A percentile compares a stretch with the other conserved stretches of the same genome.
phyloP scores from a whole-genome alignment of 1,284 basidiomycete genomes.

The Ceratobasidium sp. region DNA sequence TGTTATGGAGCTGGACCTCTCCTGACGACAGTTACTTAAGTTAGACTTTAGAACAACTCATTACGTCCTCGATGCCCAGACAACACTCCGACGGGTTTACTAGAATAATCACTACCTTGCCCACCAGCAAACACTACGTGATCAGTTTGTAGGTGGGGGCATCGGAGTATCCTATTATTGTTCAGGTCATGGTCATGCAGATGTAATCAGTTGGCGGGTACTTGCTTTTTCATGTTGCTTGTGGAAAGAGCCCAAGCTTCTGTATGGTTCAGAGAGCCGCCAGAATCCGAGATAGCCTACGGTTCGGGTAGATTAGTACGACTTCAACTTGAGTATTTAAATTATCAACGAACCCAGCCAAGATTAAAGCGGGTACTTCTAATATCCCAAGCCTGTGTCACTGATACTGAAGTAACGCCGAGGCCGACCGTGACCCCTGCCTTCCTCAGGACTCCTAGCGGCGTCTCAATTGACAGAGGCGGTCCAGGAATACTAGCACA shows the following conservation, averaged over 20 bases:
- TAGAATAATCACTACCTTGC: not conserved
- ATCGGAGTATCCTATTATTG: conserved; percentile 10
- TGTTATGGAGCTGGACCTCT: too few relatives aligned
- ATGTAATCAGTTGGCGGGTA: not conserved
- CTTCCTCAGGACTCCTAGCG: conserved; percentile 64
- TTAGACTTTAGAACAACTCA: not conserved
- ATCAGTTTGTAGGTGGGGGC: not conserved
- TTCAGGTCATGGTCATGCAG: too few relatives aligned
- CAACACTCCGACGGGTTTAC: conserved; percentile 24
- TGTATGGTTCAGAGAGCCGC: conserved; percentile 57
- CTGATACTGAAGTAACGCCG: conserved; percentile 50
- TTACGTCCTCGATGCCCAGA: not conserved
- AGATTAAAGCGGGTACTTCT: conserved; percentile 74
- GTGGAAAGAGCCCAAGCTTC: conserved; percentile 67
- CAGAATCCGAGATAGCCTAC: conserved; percentile 52
- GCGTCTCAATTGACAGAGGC: conserved; percentile 71
- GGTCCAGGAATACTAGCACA: conserved; percentile 69
- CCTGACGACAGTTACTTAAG: too few relatives aligned
- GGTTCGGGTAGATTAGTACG: conserved; percentile 12
- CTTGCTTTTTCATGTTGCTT: conserved; percentile 62
- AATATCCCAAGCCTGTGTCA: conserved; percentile 63
- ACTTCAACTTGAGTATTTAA: not conserved
- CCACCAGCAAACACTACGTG: conserved; percentile 33
- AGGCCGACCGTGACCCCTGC: conserved; percentile 79
- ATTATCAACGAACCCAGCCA: conserved; percentile 62